Evolutionary conservation across 345 rosid genomes (phyloP), one percentile per base, ranked within the genome.

Genomic region (Acer yangbiense): DNA sequence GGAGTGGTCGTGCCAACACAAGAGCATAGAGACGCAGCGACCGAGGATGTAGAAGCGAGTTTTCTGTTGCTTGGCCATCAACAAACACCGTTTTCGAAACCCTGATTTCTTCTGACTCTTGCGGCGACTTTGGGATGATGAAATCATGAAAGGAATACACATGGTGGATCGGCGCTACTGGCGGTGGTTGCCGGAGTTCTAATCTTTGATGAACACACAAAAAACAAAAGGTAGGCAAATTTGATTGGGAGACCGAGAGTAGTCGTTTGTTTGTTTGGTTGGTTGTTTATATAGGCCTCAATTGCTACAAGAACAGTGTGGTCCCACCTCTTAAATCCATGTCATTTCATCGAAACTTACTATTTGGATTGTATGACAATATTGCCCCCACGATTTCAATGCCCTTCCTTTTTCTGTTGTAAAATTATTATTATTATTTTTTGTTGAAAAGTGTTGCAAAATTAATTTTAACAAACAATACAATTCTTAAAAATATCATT

Each of bases 11-110:
- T 86, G 89, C 97, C 97, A 94, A 27, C 95, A 93, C 11, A 95
- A 82, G 46, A 95, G 90, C 98, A 95, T 93, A 69, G 87, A 86
- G 84, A 90, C 76, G 84, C 97, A 95, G 10, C 98, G 95, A 13
- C 90, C 87, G 1, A 95, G 85, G 73, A 93, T 93, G 75, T 91
- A 95, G 72, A 91, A 84, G 2, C 97, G 90, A 64, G 94, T 89
- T 81, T 89, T 91, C 66, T 90, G 98, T 57, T 95, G 98, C 77
- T 91, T 95, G 3, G 83, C 91, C 89, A 91, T 80, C n/a, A 18
- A 35, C 78, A 86, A 73, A 23, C 93, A 90, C 65, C 87, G 87
- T 27, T 84, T 85, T 46, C 85, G 20, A 41, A 93, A 60, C 41
- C 90, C 77, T 9, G 80, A 73, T 74, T 82, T 89, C 72, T 76